Conservation (phyloP, 495 filamentous ascomycete genomes). For the Hyphodiscus hymeniophilus region DNA sequence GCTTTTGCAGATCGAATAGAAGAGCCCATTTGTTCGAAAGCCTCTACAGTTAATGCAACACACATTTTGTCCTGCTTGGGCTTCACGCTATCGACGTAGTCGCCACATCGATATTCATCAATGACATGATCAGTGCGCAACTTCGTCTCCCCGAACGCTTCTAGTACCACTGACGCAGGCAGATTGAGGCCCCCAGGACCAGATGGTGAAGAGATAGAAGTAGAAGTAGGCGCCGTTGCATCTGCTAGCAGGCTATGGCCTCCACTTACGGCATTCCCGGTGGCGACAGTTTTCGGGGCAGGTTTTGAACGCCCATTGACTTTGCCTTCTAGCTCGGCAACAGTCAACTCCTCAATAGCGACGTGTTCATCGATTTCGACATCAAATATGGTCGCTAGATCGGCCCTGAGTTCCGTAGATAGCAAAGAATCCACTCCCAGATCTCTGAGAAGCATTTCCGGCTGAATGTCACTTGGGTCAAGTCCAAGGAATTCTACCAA, state of each 20-base stretch:
- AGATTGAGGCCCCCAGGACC: conserved; percentile 21
- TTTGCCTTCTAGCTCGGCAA: background rate
- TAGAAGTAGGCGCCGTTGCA: too few relatives aligned
- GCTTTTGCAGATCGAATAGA: conserved; percentile 24
- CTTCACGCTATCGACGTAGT: conserved; percentile 19
- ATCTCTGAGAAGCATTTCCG: background rate
- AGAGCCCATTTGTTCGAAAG: conserved; percentile 36
- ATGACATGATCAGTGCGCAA: conserved; percentile 32
- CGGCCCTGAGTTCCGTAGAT: conserved; percentile 11
- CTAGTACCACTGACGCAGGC: conserved; percentile 24
- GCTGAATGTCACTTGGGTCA: conserved; percentile 1
- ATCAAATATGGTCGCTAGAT: background rate
- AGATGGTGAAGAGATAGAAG: background rate
- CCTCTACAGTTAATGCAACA: conserved; percentile 32
- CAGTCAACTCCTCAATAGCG: conserved; percentile 4
- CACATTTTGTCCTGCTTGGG: conserved; percentile 29
- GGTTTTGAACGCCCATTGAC: background rate
- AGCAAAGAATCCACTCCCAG: conserved; percentile 19
- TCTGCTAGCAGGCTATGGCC: too few relatives aligned
- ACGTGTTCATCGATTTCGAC: conserved; percentile 1
- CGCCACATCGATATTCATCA: conserved; percentile 26
- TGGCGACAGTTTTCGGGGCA: too few relatives aligned
- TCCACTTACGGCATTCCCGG: too few relatives aligned
- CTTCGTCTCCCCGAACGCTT: conserved; percentile 10
- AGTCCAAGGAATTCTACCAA: conserved; percentile 4